Base-by-base conservation (phyloP, 495 filamentous ascomycete genomes). In the Xylaria nigripes region DNA sequence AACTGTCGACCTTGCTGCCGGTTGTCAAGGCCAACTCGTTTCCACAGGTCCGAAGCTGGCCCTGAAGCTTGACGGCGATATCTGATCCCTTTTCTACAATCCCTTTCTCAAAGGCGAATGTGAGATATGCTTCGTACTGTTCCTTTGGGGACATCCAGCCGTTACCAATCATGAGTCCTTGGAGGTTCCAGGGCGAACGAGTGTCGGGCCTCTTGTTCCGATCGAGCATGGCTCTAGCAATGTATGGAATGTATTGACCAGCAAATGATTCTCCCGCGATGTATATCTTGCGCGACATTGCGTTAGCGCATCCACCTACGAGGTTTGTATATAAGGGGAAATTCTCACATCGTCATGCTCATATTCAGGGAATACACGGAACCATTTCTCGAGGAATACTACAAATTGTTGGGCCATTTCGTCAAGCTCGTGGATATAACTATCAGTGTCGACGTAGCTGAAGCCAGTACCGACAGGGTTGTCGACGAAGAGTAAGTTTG, bases 221-320 rank as follows among this genome's bases (percentile, higher is more conserved):
- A 19, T 87, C 82, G 46, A 95, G 76, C 43, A 98, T 93, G 21
- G 84, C 86, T 55, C 84, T 82, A 8, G 94, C 88, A 54, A 98
- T 91, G 66, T 98, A 95, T 13, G 93, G 93, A 50, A 98, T 98
- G 71, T 97, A 84, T 68, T 97, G 94, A 29, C 93, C 93, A 29
- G 93, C 94, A 63, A 91, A 98, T 1, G 93, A 98, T 72, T 98
- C 93, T 19, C 93, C 93, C 0, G 92, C 85, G 47, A 98, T 72
- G 67, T 96, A 98, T 24, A 98, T 72, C 93, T 97, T 24, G 42
- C 41, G 25, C 34, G 23, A 49, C n/a, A 54, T 44, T 74, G 38
- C 74, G 74, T 65, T 52, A 66, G 50, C n/a, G 43, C 32, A 50
- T 58, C 42, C 54, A 48, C 54, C 45, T 32, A 45, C 16, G 10